Evolutionary conservation across 441 rosid species (phyloP), one percentile per base, ranked within the genome.

Genomic region (Erodium chrysanthum): DNA sequence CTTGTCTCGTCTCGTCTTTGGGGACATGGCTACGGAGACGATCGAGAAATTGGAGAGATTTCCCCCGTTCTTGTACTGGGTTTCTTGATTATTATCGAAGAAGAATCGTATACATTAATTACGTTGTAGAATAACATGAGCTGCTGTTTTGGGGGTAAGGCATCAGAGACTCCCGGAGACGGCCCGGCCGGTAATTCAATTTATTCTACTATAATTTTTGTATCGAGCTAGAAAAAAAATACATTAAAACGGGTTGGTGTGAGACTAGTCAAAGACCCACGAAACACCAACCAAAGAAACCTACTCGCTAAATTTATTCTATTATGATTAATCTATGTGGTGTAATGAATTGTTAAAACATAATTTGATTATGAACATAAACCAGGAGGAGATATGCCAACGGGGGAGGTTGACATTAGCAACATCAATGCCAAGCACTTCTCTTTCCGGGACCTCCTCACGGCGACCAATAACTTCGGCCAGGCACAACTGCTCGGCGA

Each of bases 401-500:
- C 31, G 64, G 50, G n/a, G 50, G 5, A 76, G 8, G 31, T 6
- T 0, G 81, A 77, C 15, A 40, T 9, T 62, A 58, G 58, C 35
- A 70, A 71, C 3, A 78, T 77, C 9, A 58, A 78, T 5, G 79
- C 81, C n/a, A 84, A 85, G 27, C 68, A 68, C 11, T 93, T 87
- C 67, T 86, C 82, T 20, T 90, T 93, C 70, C 85, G 93, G 0
- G 98, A 93, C 65, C 78, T 93, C 14, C 96, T 94, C 17, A 62
- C 92, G 0, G 98, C 97, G 4, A 93, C 98, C 9, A 86, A 74
- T 74, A 93, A 91, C 77, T 93, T 93, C 80, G 83, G 88, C 0
- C 90, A 88, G 46, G 93, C 89, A 40, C 84, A 84, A 71, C 79
- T 91, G 20, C 56, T 91, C 60, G 98, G 97, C 14, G 96, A 93